Evolutionary conservation across 75 land plant species (phyloP).

Genomic region (Gnetum montanum): DNA sequence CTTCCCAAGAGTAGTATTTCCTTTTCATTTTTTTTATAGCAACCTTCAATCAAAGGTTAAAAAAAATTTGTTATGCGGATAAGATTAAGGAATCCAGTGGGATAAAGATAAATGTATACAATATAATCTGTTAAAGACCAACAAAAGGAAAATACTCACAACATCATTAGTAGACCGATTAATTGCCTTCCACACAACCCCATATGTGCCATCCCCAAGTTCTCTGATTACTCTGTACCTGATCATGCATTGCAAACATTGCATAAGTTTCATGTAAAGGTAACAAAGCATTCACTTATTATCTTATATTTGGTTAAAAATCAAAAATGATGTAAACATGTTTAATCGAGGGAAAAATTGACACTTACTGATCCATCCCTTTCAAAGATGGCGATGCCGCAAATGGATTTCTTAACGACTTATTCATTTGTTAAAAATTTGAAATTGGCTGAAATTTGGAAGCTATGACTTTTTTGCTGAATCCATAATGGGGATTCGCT

Average conservation of each 20-base stretch:
- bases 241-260: not conserved
- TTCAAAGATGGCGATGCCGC: not conserved
- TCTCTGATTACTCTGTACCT: conserved; percentile 92
- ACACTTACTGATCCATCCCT: conserved; percentile 2
- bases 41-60: too few species aligned
- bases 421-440: not conserved
- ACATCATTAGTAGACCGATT: conserved; percentile 75
- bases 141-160: conserved; percentile 28
- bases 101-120: not conserved
- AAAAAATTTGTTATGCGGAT: not conserved
- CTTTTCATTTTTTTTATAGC: conserved; percentile 97
- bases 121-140: not conserved
- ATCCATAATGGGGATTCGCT: not conserved
- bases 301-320: not conserved
- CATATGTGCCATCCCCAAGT: conserved; percentile 96
- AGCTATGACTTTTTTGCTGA: conserved; percentile 3
- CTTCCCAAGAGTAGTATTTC: conserved; percentile 92
- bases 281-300: not conserved
- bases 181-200: conserved; percentile 94
- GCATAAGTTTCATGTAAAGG: not conserved
- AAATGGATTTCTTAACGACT: not conserved
- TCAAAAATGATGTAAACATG: not conserved
- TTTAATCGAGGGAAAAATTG: not conserved
- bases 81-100: not conserved
- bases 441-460: not conserved